A percentile compares a stretch with the other conserved stretches of the same genome.
phyloP scores from a whole-genome alignment of 306 rosid species.

The Medicago arabica region DNA sequence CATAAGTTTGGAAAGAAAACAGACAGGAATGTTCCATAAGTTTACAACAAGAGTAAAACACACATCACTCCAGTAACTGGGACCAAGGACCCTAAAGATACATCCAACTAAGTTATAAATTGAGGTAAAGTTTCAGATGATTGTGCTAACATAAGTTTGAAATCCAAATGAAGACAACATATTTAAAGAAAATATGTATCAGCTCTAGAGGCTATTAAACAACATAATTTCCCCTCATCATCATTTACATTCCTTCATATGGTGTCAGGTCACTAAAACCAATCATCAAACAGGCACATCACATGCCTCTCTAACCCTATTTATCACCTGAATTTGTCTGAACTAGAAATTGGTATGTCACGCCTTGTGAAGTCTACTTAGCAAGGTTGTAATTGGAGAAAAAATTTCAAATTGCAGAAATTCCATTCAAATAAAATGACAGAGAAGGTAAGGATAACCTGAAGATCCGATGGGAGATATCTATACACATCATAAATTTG shows the following conservation, averaged over 20 bases:
- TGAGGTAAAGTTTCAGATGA: neutral
- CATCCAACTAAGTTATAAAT: neutral
- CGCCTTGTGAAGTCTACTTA: neutral
- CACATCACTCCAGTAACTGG: neutral
- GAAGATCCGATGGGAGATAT: slow-evolving; percentile 98
- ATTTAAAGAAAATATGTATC: neutral
- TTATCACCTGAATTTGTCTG: neutral
- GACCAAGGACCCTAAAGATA: neutral
- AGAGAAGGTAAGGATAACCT: slow-evolving; percentile 57
- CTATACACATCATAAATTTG: slow-evolving; percentile 96
- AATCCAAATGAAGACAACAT: neutral
- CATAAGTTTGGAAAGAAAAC: slow-evolving; percentile 20
- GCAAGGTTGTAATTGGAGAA: neutral
- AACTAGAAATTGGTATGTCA: neutral
- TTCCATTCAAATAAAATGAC: neutral
- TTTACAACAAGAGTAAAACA: slow-evolving; percentile 10
- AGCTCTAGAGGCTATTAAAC: neutral
- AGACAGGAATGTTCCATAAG: slow-evolving; percentile 1
- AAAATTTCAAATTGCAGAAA: neutral
- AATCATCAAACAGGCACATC: neutral
- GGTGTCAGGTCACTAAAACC: slow-evolving; percentile 8
- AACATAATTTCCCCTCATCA: neutral
- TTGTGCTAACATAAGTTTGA: slow-evolving; percentile 13
- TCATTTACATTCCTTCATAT: neutral
- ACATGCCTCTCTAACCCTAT: neutral